Percentiles rank a stretch among this genome's conserved stretches.
Conservation (phyloP, 371 early-diverging fungal species). For the Rhizoclosmatium hyalinum region DNA sequence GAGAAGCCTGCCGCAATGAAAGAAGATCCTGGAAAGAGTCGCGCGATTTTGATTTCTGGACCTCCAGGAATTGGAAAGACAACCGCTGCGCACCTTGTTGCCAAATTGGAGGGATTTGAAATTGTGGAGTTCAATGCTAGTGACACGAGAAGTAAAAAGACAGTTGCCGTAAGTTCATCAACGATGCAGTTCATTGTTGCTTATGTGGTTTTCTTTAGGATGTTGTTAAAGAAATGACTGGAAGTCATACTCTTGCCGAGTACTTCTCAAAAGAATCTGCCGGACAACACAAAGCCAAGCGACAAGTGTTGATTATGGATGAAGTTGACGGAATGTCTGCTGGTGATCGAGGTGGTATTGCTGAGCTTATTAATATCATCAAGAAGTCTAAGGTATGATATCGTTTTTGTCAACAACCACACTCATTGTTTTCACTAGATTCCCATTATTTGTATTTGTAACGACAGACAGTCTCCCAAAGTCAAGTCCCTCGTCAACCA, state of each 20-base stretch:
- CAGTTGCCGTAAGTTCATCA: slow-evolving; percentile 68
- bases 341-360: slow-evolving; percentile 97
- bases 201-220: slow-evolving; percentile 38
- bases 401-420: background rate
- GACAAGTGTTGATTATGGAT: slow-evolving; percentile 95
- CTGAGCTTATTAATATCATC: slow-evolving; percentile 91
- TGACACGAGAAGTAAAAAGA: slow-evolving; percentile 94
- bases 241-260: slow-evolving; percentile 77
- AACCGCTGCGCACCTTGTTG: slow-evolving; percentile 91
- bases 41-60: slow-evolving; percentile 93
- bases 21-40: slow-evolving; percentile 46
- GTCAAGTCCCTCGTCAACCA: slow-evolving; percentile 88
- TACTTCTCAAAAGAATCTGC: slow-evolving; percentile 50
- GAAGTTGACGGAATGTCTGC: slow-evolving; percentile 99
- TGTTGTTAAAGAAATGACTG: slow-evolving; percentile 58
- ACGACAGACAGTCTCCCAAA: slow-evolving; percentile 92
- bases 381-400: slow-evolving; percentile 79
- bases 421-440: slow-evolving; percentile 57
- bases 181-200: background rate
- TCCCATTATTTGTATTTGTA: slow-evolving; percentile 99
- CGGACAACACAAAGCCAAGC: slow-evolving; percentile 26
- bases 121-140: slow-evolving; percentile 98
- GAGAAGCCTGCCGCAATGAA: slow-evolving; percentile 25
- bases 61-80: slow-evolving; percentile 99
- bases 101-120: slow-evolving; percentile 80